phyloP scores from a whole-genome alignment of 139 green algal genomes.

The Diplosphaera chodatii region DNA sequence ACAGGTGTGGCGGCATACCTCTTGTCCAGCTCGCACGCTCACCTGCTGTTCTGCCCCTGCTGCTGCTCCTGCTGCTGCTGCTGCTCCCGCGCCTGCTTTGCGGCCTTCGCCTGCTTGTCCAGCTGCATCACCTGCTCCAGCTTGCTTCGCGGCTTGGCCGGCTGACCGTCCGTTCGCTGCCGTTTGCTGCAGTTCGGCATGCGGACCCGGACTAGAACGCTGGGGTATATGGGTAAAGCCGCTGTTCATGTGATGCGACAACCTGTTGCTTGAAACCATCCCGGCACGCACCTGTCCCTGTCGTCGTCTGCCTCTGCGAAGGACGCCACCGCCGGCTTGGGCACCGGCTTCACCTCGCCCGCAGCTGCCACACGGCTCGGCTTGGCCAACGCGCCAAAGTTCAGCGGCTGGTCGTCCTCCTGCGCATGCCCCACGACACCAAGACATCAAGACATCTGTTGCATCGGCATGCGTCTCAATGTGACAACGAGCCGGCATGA shows the following conservation, averaged over 20 bases:
- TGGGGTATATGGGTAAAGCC: too few species aligned
- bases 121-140: slow-evolving; percentile 72
- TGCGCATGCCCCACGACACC: too few species aligned
- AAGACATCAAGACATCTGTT: too few species aligned
- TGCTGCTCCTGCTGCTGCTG: slow-evolving; percentile 13
- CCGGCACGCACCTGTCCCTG: not conserved
- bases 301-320: slow-evolving; percentile 20
- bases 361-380: not conserved
- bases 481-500: too few species aligned
- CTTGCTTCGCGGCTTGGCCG: slow-evolving; percentile 43
- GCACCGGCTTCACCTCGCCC: not conserved
- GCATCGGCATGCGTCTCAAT: too few species aligned
- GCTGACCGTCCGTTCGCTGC: not conserved
- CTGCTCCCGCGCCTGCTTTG: slow-evolving; percentile 16
- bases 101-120: slow-evolving; percentile 24
- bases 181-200: not conserved
- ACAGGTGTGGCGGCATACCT: too few species aligned
- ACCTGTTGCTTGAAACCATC: too few species aligned
- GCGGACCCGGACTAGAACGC: too few species aligned
- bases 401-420: not conserved
- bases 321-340: slow-evolving; percentile 4
- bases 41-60: not conserved
- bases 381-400: not conserved
- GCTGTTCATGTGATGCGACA: too few species aligned
- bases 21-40: too few species aligned